A percentile compares a stretch with the other conserved stretches of the same genome.
phyloP scores from a whole-genome alignment of 148 eudicot species.

The Selenicereus undatus region DNA sequence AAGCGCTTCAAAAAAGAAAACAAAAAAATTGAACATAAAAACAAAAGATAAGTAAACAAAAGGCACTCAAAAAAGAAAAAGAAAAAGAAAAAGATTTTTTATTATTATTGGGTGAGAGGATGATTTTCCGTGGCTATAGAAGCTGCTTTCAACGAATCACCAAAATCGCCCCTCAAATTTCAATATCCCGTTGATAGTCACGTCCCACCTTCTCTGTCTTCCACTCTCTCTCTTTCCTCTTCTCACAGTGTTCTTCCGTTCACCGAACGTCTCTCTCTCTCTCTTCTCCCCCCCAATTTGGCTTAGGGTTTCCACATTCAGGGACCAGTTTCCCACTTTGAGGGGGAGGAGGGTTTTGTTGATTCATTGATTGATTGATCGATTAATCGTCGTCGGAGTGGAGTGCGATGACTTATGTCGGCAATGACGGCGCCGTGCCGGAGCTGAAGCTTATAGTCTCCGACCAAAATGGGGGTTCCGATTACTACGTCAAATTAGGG shows the following conservation, averaged over 20 bases:
- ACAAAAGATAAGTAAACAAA: too few species aligned
- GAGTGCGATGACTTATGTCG: conserved; percentile 37
- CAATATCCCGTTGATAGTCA: background rate
- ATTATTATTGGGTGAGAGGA: background rate
- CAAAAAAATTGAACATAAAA: too few species aligned
- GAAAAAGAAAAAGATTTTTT: too few species aligned
- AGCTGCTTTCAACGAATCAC: background rate
- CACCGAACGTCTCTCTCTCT: background rate
- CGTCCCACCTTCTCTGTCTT: background rate
- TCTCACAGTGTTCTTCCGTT: background rate
- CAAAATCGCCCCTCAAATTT: background rate
- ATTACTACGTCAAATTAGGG: conserved; percentile 35
- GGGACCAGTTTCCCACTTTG: background rate
- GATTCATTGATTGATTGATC: background rate
- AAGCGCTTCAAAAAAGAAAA: too few species aligned
- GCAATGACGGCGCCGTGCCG: conserved; percentile 27
- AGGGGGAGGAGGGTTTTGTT: background rate
- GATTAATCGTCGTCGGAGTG: conserved; percentile 13
- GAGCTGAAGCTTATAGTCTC: conserved; percentile 24
- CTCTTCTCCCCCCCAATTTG: background rate
- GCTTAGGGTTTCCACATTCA: conserved; percentile 18
- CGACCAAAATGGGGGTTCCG: conserved; percentile 42
- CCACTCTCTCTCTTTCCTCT: background rate
- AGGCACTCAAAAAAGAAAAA: too few species aligned
- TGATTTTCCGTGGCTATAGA: background rate